phyloP scores from a whole-genome alignment of 192 early-diverging fungal genomes.

The Podila clonocystis region DNA sequence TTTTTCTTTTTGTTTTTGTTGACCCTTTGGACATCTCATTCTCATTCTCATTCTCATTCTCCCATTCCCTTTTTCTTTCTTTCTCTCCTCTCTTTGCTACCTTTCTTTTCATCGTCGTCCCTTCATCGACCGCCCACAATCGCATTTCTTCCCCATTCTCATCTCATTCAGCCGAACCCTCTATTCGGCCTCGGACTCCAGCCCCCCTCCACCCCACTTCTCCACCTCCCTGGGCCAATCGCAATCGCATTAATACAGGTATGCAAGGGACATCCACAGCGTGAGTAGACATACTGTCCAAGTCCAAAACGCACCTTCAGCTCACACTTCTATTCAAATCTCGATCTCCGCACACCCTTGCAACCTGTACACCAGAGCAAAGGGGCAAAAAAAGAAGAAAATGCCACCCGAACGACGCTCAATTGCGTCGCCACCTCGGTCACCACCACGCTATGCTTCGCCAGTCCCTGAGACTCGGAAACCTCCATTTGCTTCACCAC shows the following conservation, averaged over 20 bases:
- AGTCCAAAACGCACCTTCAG: too few species aligned
- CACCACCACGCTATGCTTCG: neutral
- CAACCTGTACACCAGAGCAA: neutral
- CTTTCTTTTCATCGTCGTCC: neutral
- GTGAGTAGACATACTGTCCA: too few species aligned
- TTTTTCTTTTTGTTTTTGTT: too few species aligned
- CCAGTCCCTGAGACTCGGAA: neutral
- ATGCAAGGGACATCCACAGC: too few species aligned
- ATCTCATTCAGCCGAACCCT: neutral
- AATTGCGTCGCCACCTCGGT: slow-evolving; percentile 18
- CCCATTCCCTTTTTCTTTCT: neutral
- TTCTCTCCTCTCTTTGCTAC: neutral
- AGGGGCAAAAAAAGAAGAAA: neutral
- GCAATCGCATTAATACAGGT: too few species aligned
- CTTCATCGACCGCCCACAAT: neutral
- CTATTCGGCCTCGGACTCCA: neutral
- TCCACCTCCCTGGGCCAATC: neutral
- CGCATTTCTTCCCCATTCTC: neutral
- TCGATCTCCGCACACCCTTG: neutral
- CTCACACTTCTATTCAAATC: neutral
- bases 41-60: neutral
- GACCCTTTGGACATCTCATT: too few species aligned
- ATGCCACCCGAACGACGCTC: slow-evolving; percentile 42
- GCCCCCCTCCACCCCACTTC: neutral
- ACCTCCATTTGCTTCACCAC: neutral